These are phyloP conservation scores for Mycena galopus DNA, from an alignment of 768 basidiomycete species.

Conservation along the genomic window DNA sequence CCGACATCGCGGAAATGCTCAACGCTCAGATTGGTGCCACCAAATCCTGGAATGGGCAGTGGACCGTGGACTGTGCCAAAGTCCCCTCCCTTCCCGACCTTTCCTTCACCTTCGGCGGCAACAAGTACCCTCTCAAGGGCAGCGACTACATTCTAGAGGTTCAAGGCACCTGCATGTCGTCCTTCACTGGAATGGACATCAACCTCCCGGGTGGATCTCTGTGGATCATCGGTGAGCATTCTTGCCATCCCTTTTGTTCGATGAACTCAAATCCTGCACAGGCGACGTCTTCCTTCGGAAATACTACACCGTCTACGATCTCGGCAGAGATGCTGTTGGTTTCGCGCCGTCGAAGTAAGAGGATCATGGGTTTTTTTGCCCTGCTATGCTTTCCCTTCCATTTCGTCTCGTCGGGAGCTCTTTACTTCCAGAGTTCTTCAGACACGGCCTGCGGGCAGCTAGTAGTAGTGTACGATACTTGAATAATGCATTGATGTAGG, in stretches of 20 bases:
- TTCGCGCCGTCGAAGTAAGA: constrained; percentile 64
- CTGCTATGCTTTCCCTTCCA: neutral
- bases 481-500: constrained; percentile 10
- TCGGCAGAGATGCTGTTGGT: constrained; percentile 83
- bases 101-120: constrained; percentile 85
- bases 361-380: neutral
- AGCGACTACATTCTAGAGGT: constrained; percentile 92
- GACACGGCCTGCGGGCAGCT: constrained; percentile 6
- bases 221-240: constrained; percentile 82
- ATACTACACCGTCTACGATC: constrained; percentile 92
- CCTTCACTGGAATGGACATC: constrained; percentile 94
- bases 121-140: constrained; percentile 82
- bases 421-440: neutral
- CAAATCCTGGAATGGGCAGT: constrained; percentile 97
- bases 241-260: constrained; percentile 33
- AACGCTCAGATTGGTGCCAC: constrained; percentile 95
- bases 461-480: constrained; percentile 34
- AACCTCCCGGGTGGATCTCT: constrained; percentile 83
- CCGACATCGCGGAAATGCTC: constrained; percentile 97
- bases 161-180: constrained; percentile 92
- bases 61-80: constrained; percentile 88
- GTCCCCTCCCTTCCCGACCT: constrained; percentile 89
- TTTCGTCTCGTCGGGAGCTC: neutral
- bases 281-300: constrained; percentile 94
- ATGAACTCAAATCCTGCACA: constrained; percentile 44